Base-by-base conservation (phyloP, 768 basidiomycete species). In the Dentipellis sp. region DNA sequence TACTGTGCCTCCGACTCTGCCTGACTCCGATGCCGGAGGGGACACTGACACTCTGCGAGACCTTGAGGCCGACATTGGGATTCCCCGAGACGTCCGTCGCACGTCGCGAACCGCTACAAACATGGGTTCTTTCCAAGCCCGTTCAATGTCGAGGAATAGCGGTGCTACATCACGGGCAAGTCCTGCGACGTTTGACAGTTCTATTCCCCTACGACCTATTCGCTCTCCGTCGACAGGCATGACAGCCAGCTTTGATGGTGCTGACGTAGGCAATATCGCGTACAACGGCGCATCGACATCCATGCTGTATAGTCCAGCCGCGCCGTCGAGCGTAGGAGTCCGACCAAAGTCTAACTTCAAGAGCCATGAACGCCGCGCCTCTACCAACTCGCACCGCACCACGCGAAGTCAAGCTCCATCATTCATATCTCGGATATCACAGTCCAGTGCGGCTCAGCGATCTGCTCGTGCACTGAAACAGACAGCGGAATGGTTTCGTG, bases 341-440 rank as follows among this genome's bases (percentile, higher is more conserved):
- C 47, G 36, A 16, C 29, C 36, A 19, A 39, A 38, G 12, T 11
- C 9, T 16, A 52, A 38, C n/a, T 48, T 46, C 2, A 12, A 10
- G 19, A 52, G 36, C 23, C 37, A 17, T 34, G 52, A 54, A 53
- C 56, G 61, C 29, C 71, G 76, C 36, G 63, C 69, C 39, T 82
- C 82, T 4, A 59, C 72, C 5, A 68, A 74, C 54, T 82, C 81
- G 2, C 56, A 53, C 36, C 64, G 51, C 50, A 64, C 67, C 2
- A 69, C 68, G 17, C 78, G 65, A 64, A 80, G 76, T 62, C 66
- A 68, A 50, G 75, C 75, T 4, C 70, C 80, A 6, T 81, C 81
- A 9, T 74, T 82, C 59, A 71, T 82, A 16, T 80, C 80, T 23
- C 5, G 42, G 2, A 10, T 50, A 16, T 50, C 48, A 17, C n/a